Conservation (phyloP, 1,284 basidiomycete genomes). For the Phylloboletellus chloephorus region DNA sequence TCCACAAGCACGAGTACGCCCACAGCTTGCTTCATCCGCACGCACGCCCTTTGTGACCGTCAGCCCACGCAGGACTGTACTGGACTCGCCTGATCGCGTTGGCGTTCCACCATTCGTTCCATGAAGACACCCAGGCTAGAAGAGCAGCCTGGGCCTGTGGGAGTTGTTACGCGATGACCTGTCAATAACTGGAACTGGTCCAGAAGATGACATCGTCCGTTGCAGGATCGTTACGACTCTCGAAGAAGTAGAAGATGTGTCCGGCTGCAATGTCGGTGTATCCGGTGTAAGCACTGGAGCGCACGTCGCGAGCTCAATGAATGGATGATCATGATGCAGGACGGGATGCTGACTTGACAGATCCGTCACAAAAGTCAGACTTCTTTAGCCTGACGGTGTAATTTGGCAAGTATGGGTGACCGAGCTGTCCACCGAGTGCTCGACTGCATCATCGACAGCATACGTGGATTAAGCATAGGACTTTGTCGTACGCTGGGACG, state of each 20-base stretch:
- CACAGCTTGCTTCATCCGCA: constrained; percentile 47
- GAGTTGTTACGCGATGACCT: neutral
- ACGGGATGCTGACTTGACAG: constrained; percentile 40
- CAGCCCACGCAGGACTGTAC: neutral
- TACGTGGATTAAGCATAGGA: constrained; percentile 4
- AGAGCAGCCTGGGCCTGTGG: constrained; percentile 26
- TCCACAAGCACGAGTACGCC: constrained; percentile 7
- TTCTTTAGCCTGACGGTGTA: constrained; percentile 52
- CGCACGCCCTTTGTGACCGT: constrained; percentile 35
- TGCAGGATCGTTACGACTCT: constrained; percentile 63
- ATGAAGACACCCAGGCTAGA: constrained; percentile 26
- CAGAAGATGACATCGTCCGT: constrained; percentile 65
- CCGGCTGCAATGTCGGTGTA: constrained; percentile 62
- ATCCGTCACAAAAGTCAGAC: constrained; percentile 27
- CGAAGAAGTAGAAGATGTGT: constrained; percentile 83
- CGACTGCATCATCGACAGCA: constrained; percentile 20
- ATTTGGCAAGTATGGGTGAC: constrained; percentile 50
- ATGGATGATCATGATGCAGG: constrained; percentile 34
- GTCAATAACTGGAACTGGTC: constrained; percentile 36
- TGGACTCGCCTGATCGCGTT: constrained; percentile 13
- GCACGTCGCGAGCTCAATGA: neutral
- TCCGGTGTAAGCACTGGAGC: constrained; percentile 51
- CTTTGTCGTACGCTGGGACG: constrained; percentile 11
- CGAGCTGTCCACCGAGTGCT: constrained; percentile 37
- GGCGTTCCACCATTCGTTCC: too few species aligned